Evolutionary conservation across 768 basidiomycete genomes (phyloP), one percentile per base, ranked within the genome.

Genomic region (Coprinopsis strossmayeri): DNA sequence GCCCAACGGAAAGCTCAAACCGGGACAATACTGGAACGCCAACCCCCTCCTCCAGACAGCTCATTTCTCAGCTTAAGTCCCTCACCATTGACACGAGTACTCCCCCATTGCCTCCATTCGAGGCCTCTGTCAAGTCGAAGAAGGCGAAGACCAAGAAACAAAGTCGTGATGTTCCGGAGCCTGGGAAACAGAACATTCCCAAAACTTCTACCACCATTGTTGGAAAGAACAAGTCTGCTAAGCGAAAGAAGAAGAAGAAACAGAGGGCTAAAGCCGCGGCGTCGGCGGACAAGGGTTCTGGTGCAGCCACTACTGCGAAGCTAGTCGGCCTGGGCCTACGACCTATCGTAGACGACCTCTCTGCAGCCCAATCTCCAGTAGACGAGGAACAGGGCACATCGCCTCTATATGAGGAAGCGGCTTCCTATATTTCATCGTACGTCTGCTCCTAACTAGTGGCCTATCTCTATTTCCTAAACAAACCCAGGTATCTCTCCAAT

Each of bases 361-460:
- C 76, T 10, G 72, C 30, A 32, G 30, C 15, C 30, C 30, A 7
- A 7, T 32, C 9, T 32, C 30, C 7, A 32, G 30, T 7, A 18
- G 18, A 30, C 13, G 57, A 57, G 24, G 58, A n/a, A n/a, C n/a
- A n/a, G n/a, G n/a, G n/a, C n/a, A n/a, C n/a, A n/a, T 5, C 67
- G 11, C 66, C 71, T 0, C 62, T 72, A 39, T 83, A 81, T 57
- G 68, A 81, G 46, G 79, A 80, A 50, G 84, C 84, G 1, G 71
- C 74, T 11, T 65, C 63, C 34, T 84, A 73, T 60, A 81, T 87
- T 50, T 75, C 77, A 9, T 73, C 75, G 83, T 85, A 59, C 48
- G 81, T 79, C 34, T 43, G 11, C 20, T 38, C 5, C 30, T 7
- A 32, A 32, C 30, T 32, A 7, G 30, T 15, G 30, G n/a, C n/a